Base-by-base conservation (phyloP, 176 grass and related monocot genomes). In the Oryza nivara region DNA sequence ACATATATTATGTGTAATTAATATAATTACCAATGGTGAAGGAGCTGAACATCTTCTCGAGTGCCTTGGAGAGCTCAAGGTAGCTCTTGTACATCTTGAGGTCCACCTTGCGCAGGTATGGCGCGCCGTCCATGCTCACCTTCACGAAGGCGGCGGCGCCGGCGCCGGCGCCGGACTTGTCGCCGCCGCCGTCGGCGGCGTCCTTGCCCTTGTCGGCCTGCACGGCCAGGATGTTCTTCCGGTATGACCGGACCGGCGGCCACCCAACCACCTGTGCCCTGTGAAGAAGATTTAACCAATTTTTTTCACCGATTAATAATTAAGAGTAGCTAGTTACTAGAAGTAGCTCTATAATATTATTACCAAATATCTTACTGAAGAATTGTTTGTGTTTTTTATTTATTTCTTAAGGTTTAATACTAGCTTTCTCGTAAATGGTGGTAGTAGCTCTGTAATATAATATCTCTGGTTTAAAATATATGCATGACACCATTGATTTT, bases 101-200 rank as follows among this genome's bases (percentile, higher is more conserved):
- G 81, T 99, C 93, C 72, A 98, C 92, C 88, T 98, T 95, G 49
- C 96, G 91, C 45, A 98, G 93, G 80, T 98, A 98, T 0, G 93
- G 96, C 0, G 96, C 96, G 9, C 93, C 96, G 68, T 98, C 96
- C 89, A 98, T 89, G 91, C 96, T 98, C 40, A 95, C 96, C 91
- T 98, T 98, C 60, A 98, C 93, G 54, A 95, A 93, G 11, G 93
- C 89, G 0, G 80, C 88, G 14, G 22, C 61, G 2, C 1, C 74
- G 2, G 15, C 19, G 10, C 47, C 56, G 0, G 75, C 67, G 0
- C 75, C 61, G 49, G 83, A 90, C 77, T 87, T 87, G 20, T 89
- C 82, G 23, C 48, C 86, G 23, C 48, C 86, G 22, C 28, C 40
- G 68, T n/a, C 56, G 56, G 8, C 56, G 56, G 8, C 56, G 7